These are phyloP conservation scores for Solanum hybrid DNA, from an alignment of 305 asterid genomes.

Conservation along the genomic window DNA sequence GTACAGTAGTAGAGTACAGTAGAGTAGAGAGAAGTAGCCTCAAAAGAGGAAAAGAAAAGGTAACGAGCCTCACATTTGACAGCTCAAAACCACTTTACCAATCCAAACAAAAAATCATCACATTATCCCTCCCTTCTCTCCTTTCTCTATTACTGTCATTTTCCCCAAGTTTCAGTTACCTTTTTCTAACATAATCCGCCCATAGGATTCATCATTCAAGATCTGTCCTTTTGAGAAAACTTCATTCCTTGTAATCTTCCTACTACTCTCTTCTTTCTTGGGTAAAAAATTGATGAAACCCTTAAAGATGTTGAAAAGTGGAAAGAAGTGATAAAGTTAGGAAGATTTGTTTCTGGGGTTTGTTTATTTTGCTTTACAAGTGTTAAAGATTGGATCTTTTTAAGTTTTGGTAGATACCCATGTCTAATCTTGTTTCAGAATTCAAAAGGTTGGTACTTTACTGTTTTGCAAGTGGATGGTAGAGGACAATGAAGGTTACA, in stretches of 20 bases:
- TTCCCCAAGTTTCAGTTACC: background rate
- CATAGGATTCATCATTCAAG: background rate
- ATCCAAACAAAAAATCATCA: constrained; percentile 2
- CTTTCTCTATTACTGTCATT: background rate
- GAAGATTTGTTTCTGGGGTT: background rate
- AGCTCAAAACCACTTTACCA: background rate
- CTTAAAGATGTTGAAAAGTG: background rate
- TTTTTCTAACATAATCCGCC: background rate
- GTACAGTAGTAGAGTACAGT: background rate
- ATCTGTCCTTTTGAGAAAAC: background rate
- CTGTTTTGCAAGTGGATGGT: background rate
- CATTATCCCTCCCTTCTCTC: background rate
- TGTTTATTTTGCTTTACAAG: background rate
- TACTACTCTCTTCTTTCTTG: background rate
- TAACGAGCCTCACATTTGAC: background rate
- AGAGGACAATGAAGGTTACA: background rate
- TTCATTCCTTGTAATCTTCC: background rate
- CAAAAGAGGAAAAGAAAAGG: background rate
- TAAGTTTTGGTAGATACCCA: background rate
- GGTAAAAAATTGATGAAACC: background rate
- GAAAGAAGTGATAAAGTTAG: background rate
- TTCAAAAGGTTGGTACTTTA: background rate
- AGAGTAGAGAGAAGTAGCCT: background rate
- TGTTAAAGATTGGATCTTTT: background rate
- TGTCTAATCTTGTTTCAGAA: background rate